Evolutionary conservation across 257 asterid species (phyloP), one percentile per base, ranked within the genome.

Genomic region (Leptodermis oblonga): DNA sequence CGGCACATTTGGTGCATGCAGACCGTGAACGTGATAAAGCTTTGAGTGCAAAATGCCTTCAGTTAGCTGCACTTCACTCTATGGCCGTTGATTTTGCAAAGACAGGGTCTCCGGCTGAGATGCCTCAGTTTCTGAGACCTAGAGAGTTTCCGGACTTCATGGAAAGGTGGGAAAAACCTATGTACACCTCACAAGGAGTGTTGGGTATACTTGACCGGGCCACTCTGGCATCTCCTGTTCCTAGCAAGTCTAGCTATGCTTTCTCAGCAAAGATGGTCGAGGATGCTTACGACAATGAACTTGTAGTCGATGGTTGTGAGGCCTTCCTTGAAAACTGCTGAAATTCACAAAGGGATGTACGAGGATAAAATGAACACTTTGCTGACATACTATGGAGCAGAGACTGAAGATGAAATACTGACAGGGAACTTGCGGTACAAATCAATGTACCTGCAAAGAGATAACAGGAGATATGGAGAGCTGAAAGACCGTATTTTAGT

Each of bases 1-100:
- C 87, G 0, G 95, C 97, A 17, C 99, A 90, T 84, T 70, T 93
- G 83, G 80, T 90, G 69, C 96, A 88, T 14, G 96, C 96, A 4
- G 99, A 93, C 70, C 87, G 90, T 11, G 97, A 93, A 58, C 92
- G 87, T 0, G 91, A 86, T 3, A 90, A 93, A 74, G 97, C 97
- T 36, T 70, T 87, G 46, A 86, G 90, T 68, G 22, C 84, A 70
- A 87, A 90, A 78, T 93, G 99, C 30, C 95, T 90, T 22, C 89
- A 93, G 76, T 79, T 93, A 67, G 95, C 99, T 43, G 77, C 79
- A 68, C 96, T 93, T 20, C 97, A 90, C 75, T 90, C 99, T 0
- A 93, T 90, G 99, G 99, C 97, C 4, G 99, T 93, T n/a, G 97
- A 90, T 67, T 93, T 82, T 15, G 99, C 99, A 71, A 93, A 93